These are phyloP conservation scores for Pichia kudriavzevii DNA, from an alignment of 1,139 yeast species.

Conservation along the genomic window DNA sequence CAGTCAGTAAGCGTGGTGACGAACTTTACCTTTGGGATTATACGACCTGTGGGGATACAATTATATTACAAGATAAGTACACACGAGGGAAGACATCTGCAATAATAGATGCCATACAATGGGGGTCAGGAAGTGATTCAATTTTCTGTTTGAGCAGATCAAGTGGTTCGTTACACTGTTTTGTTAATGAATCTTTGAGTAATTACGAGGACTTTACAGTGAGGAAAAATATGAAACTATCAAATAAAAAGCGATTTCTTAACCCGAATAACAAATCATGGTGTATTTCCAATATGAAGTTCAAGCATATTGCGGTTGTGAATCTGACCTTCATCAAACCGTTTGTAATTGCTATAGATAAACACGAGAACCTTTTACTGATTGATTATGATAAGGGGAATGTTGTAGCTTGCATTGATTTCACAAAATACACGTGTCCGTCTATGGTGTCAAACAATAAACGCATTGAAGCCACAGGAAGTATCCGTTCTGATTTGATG, in stretches of 20 bases:
- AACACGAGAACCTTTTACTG: slow-evolving; percentile 16
- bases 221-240: slow-evolving; percentile 3
- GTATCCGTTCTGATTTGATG: neutral
- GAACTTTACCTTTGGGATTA: slow-evolving; percentile 59
- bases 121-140: slow-evolving; percentile 41
- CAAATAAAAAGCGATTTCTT: neutral
- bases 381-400: slow-evolving; percentile 15
- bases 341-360: slow-evolving; percentile 5
- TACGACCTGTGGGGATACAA: slow-evolving; percentile 42
- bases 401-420: slow-evolving; percentile 7
- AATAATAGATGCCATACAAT: slow-evolving; percentile 41
- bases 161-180: slow-evolving; percentile 62
- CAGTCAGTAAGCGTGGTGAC: slow-evolving; percentile 57
- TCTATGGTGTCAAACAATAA: too few relatives aligned
- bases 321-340: slow-evolving; percentile 4
- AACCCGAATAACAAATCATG: slow-evolving; percentile 21
- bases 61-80: slow-evolving; percentile 52
- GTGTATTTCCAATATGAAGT: slow-evolving; percentile 29
- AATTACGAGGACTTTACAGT: slow-evolving; percentile 9
- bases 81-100: slow-evolving; percentile 61
- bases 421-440: too few relatives aligned
- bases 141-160: slow-evolving; percentile 49
- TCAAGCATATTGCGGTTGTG: slow-evolving; percentile 6
- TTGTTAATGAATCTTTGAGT: slow-evolving; percentile 28
- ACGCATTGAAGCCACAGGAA: neutral